Base-by-base conservation (phyloP, 805 yeast genomes). In the Saccharomyces mikatae region DNA sequence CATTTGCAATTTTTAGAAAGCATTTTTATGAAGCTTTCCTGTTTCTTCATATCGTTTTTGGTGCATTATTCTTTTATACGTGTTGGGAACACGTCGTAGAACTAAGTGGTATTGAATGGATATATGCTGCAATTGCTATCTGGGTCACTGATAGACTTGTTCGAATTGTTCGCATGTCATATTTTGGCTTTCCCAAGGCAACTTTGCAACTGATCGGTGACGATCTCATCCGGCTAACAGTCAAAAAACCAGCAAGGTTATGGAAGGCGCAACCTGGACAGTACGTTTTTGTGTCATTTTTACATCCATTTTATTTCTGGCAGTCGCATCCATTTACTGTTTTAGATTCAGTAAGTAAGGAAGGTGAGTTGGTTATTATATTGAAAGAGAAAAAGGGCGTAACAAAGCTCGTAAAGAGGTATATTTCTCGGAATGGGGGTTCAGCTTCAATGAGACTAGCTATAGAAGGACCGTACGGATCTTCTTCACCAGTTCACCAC, bases 401-500 rank as follows among this genome's bases (percentile, higher is more conserved):
- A 47, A 77, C 83, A 6, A 71, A 60, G 41, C 47, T 53, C 9
- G 59, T 77, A n/a, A 69, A 69, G 32, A 63, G 66, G 11, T 60
- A 64, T 49, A 36, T 53, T 3, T 59, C 76, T n/a, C 69, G 69
- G 36, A 63, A 66, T 13, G 70, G 64, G 31, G 62, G 61, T 21
- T 53, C 51, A 11, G 57, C 68, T 28, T 57, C 62, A 26, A 65
- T 79, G 49, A 71, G 69, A 24, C 64, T 76, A 10, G 65, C 74
- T 11, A 48, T 82, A 2, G 92, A 86, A 64, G 92, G 92, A 0
- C 90, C 91, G 1, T 86, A 87, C 62, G 88, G 92, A 2, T 73
- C 74, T 44, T 59, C 77, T 2, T 64, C 79, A 4, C 79, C 83
- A 1, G 70, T 81, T n/a, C 69, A 72, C 26, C 69, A 73, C 47